Percentiles rank a stretch among this genome's conserved stretches.
Evolutionary conservation across 2,329 filamentous ascomycete species (phyloP).

Genomic region (Talaromyces piceae): DNA sequence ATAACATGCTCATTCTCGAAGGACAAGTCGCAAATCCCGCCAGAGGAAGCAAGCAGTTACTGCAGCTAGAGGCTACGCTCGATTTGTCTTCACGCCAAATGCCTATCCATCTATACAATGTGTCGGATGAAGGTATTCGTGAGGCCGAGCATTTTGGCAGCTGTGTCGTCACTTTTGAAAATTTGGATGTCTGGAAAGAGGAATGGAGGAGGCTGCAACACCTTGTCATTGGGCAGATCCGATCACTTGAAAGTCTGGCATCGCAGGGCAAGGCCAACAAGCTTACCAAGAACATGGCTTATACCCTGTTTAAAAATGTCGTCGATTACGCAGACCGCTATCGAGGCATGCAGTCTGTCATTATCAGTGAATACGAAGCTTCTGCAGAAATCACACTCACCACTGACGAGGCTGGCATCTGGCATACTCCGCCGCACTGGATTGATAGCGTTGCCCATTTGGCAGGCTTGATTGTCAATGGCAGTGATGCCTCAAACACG

Average conservation of each 20-base stretch:
- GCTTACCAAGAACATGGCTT: constrained; percentile 22
- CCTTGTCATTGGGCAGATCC: constrained; percentile 12
- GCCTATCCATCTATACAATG: constrained; percentile 21
- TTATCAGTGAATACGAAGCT: constrained; percentile 26
- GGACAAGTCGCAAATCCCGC: constrained; percentile 45
- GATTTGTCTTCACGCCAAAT: constrained; percentile 27
- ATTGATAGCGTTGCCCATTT: constrained; percentile 29
- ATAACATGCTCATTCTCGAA: constrained; percentile 14
- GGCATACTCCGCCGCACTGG: constrained; percentile 20
- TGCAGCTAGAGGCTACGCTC: constrained; percentile 49
- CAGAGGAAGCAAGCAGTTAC: constrained; percentile 31
- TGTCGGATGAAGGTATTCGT: constrained; percentile 8
- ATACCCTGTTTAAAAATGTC: constrained; percentile 26
- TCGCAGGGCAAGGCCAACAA: background rate
- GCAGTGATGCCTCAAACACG: constrained; percentile 21
- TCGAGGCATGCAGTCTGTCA: constrained; percentile 28
- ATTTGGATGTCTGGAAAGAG: constrained; percentile 15
- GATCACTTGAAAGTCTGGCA: constrained; percentile 12
- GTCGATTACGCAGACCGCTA: constrained; percentile 27
- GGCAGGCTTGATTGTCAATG: constrained; percentile 32
- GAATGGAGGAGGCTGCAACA: constrained; percentile 13
- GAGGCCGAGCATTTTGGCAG: constrained; percentile 4
- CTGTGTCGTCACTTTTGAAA: constrained; percentile 12
- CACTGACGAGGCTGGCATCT: background rate
- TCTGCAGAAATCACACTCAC: background rate